phyloP scores from a whole-genome alignment of 225 moss, liverwort and hornwort species.

The Takakia lepidozioides region DNA sequence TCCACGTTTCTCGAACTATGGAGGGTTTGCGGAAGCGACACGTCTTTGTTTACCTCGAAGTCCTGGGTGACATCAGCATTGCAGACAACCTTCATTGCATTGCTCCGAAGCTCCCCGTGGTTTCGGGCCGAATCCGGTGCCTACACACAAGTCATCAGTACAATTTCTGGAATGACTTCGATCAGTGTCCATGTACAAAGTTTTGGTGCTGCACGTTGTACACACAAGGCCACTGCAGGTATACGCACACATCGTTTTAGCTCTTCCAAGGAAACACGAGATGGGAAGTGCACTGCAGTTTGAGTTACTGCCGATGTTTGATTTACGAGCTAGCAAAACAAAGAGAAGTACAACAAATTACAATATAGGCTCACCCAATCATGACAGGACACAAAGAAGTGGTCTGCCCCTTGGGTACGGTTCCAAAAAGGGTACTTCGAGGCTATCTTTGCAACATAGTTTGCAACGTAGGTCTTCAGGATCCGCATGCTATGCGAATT shows the following conservation, averaged over 20 bases:
- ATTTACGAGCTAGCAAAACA: no score
- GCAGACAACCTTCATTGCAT: constrained; percentile 82
- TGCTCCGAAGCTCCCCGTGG: constrained; percentile 54
- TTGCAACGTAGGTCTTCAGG: constrained; percentile 3
- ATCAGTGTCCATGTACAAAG: no score
- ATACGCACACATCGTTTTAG: no score
- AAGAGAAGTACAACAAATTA: no score
- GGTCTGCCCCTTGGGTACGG: constrained; percentile 3
- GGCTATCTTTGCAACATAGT: constrained; percentile 7
- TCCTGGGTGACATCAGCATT: constrained; percentile 59
- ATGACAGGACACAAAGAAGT: constrained; percentile 16
- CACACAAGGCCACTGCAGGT: no score
- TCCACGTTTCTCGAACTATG: constrained; percentile 15
- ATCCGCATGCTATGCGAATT: constrained; percentile 7
- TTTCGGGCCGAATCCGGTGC: constrained; percentile 63
- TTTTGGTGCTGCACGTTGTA: no score
- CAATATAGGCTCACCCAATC: constrained; percentile 9
- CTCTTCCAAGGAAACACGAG: no score
- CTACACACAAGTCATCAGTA: constrained; percentile 25
- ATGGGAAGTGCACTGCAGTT: no score
- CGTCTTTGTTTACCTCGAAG: constrained; percentile 53
- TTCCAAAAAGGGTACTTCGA: constrained; percentile 13
- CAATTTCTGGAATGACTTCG: no score
- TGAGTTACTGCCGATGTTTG: no score
- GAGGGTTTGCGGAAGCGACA: constrained; percentile 63